Evolutionary conservation across 2,329 filamentous ascomycete genomes (phyloP), one percentile per base, ranked within the genome.

Genomic region (Aspergillus sp.): DNA sequence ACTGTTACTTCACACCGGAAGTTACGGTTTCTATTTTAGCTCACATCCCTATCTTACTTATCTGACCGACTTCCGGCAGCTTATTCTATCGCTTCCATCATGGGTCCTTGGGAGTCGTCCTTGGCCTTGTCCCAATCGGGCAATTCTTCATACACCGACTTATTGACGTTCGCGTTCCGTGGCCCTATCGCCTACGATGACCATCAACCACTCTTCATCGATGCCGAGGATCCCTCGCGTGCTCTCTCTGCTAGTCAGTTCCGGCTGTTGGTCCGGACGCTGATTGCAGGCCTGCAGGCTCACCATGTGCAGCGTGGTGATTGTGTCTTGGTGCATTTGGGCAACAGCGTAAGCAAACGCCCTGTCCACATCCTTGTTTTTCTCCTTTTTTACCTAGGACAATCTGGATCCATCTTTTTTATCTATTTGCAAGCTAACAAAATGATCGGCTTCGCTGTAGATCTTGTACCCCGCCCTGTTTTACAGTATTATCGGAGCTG

Each of bases 401-500:
- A 39, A 39, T 45, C 20, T 37, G 33, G 10, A 4, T 30, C 25
- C 25, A 30, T 30, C 4, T 10, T 12, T 12, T 30, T 12, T 12
- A 30, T 30, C 25, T 30, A 30, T 30, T 30, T 30, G 25, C 25
- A 30, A 30, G 25, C 25, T 30, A 30, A 37, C 6, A 7, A 15
- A 37, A 7, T 37, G 37, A 39, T 39, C 37, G 37, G 10, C 37
- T 39, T 17, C 44, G 32, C 17, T 44, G 56, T 56, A 69, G 67
- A 66, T 69, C 49, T 50, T 68, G 49, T 69, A 69, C 53, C 65
- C 66, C 42, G 64, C 67, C 15, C 56, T 69, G 9, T 68, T 69
- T 48, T 68, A 63, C 49, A 53, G 58, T 32, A 62, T 68, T 46
- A 70, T 77, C 52, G 74, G 72, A 20, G 69, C 72, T 32, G 72